These are phyloP conservation scores for Phytophthora multivora DNA, from an alignment of 352 stramenopile species.

Conservation along the genomic window DNA sequence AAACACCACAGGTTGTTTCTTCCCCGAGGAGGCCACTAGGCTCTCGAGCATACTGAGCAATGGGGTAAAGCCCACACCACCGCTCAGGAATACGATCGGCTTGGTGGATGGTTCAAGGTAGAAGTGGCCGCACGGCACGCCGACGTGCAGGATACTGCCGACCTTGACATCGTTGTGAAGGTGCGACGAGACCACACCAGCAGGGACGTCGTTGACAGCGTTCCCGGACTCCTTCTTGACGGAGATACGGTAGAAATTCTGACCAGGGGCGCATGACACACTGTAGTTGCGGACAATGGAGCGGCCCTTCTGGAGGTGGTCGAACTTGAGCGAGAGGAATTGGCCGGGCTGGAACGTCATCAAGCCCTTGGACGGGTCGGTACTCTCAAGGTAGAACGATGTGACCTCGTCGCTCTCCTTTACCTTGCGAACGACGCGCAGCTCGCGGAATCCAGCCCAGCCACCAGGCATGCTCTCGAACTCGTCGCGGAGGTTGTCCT, in stretches of 20 bases:
- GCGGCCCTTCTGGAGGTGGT: constrained; percentile 39
- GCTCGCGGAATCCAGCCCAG: constrained; percentile 65
- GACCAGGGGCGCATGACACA: constrained; percentile 42
- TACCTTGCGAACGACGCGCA: constrained; percentile 57
- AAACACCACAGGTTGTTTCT: constrained; percentile 46
- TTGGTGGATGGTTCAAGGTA: constrained; percentile 45
- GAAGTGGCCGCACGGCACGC: constrained; percentile 61
- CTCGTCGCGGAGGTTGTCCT: constrained; percentile 46
- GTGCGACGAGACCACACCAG: constrained; percentile 58
- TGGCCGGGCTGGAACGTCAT: constrained; percentile 60
- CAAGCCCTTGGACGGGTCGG: constrained; percentile 33
- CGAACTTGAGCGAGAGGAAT: constrained; percentile 62
- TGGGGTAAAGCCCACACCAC: constrained; percentile 66
- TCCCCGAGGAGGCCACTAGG: constrained; percentile 26
- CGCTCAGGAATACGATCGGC: constrained; percentile 61
- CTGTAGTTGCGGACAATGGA: constrained; percentile 67
- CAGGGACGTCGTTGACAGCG: constrained; percentile 26
- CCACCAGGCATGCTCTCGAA: constrained; percentile 41
- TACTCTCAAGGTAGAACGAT: constrained; percentile 60
- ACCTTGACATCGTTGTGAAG: constrained; percentile 60
- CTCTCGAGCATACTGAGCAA: constrained; percentile 56
- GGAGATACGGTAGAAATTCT: constrained; percentile 57
- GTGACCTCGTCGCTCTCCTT: constrained; percentile 54
- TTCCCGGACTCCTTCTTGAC: constrained; percentile 59
- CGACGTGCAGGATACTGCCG: constrained; percentile 54